Percentiles rank a stretch among this genome's conserved stretches.
These are phyloP conservation scores for Elsinoe ampelina DNA, from an alignment of 2,329 filamentous ascomycete genomes.

Conservation along the genomic window DNA sequence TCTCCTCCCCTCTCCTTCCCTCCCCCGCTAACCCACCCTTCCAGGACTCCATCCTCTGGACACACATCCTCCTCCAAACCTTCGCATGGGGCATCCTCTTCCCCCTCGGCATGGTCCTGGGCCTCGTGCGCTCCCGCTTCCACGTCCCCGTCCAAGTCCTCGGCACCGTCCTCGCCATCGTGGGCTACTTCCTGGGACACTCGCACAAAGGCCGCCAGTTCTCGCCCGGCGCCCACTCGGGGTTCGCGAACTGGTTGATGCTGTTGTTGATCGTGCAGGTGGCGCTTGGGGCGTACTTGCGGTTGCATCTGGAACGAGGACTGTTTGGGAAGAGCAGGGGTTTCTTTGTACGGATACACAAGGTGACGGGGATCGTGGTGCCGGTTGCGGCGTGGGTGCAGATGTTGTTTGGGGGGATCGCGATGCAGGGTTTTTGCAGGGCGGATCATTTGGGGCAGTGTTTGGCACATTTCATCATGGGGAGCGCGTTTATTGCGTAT, in stretches of 20 bases:
- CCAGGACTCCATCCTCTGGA: conserved; percentile 76
- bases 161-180: conserved; percentile 63
- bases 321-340: conserved; percentile 69
- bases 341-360: conserved; percentile 63
- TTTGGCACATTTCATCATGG: conserved; percentile 97
- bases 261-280: conserved; percentile 69
- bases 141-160: conserved; percentile 81
- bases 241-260: conserved; percentile 73
- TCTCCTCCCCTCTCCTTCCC: not conserved
- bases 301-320: conserved; percentile 77
- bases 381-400: conserved; percentile 83
- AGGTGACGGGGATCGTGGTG: conserved; percentile 76
- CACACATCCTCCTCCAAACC: conserved; percentile 83
- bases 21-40: conserved; percentile 8
- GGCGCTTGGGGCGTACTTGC: conserved; percentile 74
- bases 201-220: conserved; percentile 85
- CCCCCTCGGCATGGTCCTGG: conserved; percentile 88
- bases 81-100: conserved; percentile 86
- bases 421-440: conserved; percentile 82
- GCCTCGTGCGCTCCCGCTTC: conserved; percentile 83
- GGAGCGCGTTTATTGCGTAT: conserved; percentile 89
- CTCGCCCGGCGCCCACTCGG: conserved; percentile 64
- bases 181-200: conserved; percentile 88
- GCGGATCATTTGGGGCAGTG: conserved; percentile 89
- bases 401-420: conserved; percentile 94